phyloP scores from a whole-genome alignment of 1,284 basidiomycete species.

The Paramarasmius palmivorus region DNA sequence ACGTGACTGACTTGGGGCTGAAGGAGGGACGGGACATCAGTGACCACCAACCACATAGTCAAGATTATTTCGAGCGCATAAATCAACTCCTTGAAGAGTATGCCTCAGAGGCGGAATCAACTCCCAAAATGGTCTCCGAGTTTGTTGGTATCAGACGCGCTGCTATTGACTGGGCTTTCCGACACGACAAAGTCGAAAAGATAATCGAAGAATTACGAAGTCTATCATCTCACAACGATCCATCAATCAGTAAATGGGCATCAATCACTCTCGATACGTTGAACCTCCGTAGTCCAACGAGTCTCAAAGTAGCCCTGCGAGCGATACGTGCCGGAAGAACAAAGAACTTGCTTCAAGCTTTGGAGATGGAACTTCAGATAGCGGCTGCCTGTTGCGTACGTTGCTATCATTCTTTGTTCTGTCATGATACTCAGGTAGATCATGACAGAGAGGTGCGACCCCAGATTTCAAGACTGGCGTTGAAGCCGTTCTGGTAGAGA shows the following conservation, averaged over 20 bases:
- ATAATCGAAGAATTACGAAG: slow-evolving; percentile 65
- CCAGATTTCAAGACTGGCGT: slow-evolving; percentile 86
- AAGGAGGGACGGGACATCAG: too few species aligned
- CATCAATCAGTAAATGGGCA: slow-evolving; percentile 72
- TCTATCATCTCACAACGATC: slow-evolving; percentile 42
- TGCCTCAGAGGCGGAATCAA: slow-evolving; percentile 51
- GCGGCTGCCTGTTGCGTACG: slow-evolving; percentile 81
- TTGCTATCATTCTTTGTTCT: slow-evolving; percentile 19
- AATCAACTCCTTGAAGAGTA: slow-evolving; percentile 70
- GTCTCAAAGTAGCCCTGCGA: slow-evolving; percentile 81
- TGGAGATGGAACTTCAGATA: slow-evolving; percentile 83
- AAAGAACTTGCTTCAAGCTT: slow-evolving; percentile 62
- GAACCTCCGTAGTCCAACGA: slow-evolving; percentile 82
- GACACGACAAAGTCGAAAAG: slow-evolving; percentile 64
- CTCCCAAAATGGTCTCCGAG: slow-evolving; percentile 51
- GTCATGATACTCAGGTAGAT: slow-evolving; percentile 17
- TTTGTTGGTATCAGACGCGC: slow-evolving; percentile 67
- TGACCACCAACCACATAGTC: slow-evolving; percentile 24
- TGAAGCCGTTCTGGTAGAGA: slow-evolving; percentile 71
- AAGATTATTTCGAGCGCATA: slow-evolving; percentile 42
- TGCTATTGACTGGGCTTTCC: slow-evolving; percentile 82
- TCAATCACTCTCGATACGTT: slow-evolving; percentile 63
- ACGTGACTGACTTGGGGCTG: slow-evolving; percentile 21
- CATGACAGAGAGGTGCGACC: slow-evolving; percentile 64
- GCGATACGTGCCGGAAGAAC: slow-evolving; percentile 73